Base-by-base conservation (phyloP, 768 basidiomycete species). In the Mycena maculata region DNA sequence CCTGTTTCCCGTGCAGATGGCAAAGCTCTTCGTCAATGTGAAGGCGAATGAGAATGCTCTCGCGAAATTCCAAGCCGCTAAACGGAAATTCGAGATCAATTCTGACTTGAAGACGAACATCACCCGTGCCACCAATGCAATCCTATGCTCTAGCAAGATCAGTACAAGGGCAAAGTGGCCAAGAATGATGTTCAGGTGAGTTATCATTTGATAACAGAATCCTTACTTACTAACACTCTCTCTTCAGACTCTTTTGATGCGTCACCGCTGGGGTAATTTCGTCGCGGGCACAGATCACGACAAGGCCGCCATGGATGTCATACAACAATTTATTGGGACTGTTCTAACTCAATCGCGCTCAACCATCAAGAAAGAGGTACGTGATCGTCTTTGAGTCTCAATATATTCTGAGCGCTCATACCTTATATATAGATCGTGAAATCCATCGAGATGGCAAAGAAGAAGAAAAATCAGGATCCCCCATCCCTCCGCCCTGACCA, bases 41-140 rank as follows among this genome's bases (percentile, higher is more conserved):
- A 27, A 44, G 38, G 48, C 60, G 16, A 52, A 30, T 20, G 50
- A 52, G 50, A 61, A 61, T 41, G 15, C 27, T 13, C 38, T 61
- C 39, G 60, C 49, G 2, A 61, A 61, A 30, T 61, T 61, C 30
- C 60, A 61, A n/a, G 60, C 60, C 5, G 60, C 60, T 23, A 61
- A 52, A 28, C 60, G 49, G 2, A 41, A 41, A 44, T 61, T 61
- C 50, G 50, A 61, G 22, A 41, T 61, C 39, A 61, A 60, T n/a
- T n/a, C 47, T 11, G 33, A 7, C 20, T 41, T 60, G 59, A 60
- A 60, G 59, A 31, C 59, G n/a, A 61, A 61, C 20, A 7, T 61
- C 15, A 45, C 31, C 9, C 41, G 60, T 16, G 60, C 60, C 12
- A 30, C 38, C 27, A 61, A 53, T 28, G 60, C 60, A 10, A 53